phyloP scores from a whole-genome alignment of 805 yeast species.

The Monosporozyma aquatica region DNA sequence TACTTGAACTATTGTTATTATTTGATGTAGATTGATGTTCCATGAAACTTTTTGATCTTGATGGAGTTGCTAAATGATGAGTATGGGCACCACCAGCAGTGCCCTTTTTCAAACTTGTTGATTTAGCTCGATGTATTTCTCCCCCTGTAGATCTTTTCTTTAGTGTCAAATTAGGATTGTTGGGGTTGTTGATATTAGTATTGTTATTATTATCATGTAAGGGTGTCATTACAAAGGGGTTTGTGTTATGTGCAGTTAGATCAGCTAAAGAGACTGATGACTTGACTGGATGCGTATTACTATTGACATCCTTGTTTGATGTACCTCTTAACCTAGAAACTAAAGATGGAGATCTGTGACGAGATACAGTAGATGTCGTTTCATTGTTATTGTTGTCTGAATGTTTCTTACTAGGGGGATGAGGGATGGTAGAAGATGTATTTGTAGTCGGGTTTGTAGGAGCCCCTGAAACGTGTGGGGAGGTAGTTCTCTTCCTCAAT shows the following conservation, averaged over 20 bases:
- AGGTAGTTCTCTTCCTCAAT: slow-evolving; percentile 7
- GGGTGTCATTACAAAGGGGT: slow-evolving; percentile 23
- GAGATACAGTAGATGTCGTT: neutral
- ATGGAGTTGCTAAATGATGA: slow-evolving; percentile 9
- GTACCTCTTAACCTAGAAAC: slow-evolving; percentile 12
- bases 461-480: slow-evolving; percentile 2
- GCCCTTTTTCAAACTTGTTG: slow-evolving; percentile 5
- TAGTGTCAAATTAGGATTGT: neutral
- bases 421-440: too few relatives aligned
- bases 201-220: neutral
- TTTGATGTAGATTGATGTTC: slow-evolving; percentile 9
- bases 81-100: slow-evolving; percentile 6
- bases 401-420: too few relatives aligned
- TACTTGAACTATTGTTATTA: too few relatives aligned
- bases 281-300: slow-evolving; percentile 11
- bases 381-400: neutral
- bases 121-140: slow-evolving; percentile 3
- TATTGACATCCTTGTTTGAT: slow-evolving; percentile 5
- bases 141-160: neutral
- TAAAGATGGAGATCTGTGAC: slow-evolving; percentile 20
- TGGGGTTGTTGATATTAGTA: slow-evolving; percentile 2
- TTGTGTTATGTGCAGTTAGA: slow-evolving; percentile 23
- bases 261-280: slow-evolving; percentile 22
- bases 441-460: neutral
- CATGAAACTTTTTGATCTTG: slow-evolving; percentile 10